A percentile compares a stretch with the other conserved stretches of the same genome.
These are phyloP conservation scores for Cyclocybe aegerita DNA, from an alignment of 768 basidiomycete species.

Conservation along the genomic window DNA sequence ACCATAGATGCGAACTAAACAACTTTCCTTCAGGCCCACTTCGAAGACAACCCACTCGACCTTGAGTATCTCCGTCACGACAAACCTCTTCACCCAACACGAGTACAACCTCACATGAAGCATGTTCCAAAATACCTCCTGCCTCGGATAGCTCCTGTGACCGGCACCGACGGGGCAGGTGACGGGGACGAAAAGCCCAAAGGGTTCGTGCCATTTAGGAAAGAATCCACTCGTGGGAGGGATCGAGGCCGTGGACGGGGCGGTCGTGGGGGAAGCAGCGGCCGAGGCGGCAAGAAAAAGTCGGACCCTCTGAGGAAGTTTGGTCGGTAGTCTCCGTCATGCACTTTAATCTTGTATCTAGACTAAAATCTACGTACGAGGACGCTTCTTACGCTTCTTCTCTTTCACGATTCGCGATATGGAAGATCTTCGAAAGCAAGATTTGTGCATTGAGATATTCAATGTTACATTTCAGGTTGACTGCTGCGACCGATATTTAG, in stretches of 20 bases:
- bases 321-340: slow-evolving; percentile 28
- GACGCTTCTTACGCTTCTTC: neutral
- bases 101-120: slow-evolving; percentile 93
- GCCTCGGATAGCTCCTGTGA: slow-evolving; percentile 72
- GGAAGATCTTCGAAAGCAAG: too few species aligned
- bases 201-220: slow-evolving; percentile 77
- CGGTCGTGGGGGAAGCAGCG: slow-evolving; percentile 47
- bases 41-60: slow-evolving; percentile 95
- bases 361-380: neutral
- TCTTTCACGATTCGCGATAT: too few species aligned
- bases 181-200: slow-evolving; percentile 32
- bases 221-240: slow-evolving; percentile 48
- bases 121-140: slow-evolving; percentile 92
- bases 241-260: slow-evolving; percentile 58
- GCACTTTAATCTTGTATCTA: neutral
- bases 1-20: neutral
- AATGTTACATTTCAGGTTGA: too few species aligned
- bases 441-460: too few species aligned
- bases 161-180: slow-evolving; percentile 33
- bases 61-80: slow-evolving; percentile 93
- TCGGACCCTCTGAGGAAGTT: slow-evolving; percentile 84
- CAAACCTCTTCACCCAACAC: slow-evolving; percentile 86
- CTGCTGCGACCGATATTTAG: too few species aligned
- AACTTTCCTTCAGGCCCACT: slow-evolving; percentile 75
- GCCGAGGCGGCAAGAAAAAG: slow-evolving; percentile 67